phyloP scores from a whole-genome alignment of 163 green algal species.

The Botryococcus braunii region DNA sequence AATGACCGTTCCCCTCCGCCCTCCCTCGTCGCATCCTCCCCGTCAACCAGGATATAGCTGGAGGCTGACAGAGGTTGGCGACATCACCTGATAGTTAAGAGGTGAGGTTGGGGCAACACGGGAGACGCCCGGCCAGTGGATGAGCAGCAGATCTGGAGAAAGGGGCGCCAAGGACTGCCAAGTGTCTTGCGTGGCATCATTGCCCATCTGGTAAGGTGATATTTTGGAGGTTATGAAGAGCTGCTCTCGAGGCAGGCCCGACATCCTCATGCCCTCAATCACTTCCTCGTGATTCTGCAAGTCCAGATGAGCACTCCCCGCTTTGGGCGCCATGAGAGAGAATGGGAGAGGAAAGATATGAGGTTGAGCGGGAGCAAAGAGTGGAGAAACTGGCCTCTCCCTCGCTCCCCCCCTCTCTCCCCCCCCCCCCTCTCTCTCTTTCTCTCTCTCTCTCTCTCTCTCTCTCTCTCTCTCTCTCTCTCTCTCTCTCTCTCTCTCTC shows the following conservation, averaged over 20 bases:
- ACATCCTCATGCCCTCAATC: slow-evolving; percentile 24
- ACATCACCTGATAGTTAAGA: no score
- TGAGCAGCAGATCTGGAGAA: slow-evolving; percentile 46
- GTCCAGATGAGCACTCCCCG: neutral
- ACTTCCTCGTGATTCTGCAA: slow-evolving; percentile 65
- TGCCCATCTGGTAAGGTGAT: slow-evolving; percentile 42
- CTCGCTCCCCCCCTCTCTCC: no score
- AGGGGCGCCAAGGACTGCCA: slow-evolving; percentile 26
- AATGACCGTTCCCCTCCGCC: no score
- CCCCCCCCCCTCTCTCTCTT: no score
- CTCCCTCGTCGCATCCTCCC: no score
- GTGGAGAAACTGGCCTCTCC: slow-evolving; percentile 49
- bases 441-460: no score
- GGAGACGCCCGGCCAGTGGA: slow-evolving; percentile 52
- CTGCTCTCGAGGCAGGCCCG: slow-evolving; percentile 15
- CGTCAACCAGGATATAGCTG: neutral
- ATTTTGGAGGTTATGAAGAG: slow-evolving; percentile 75
- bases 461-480: no score
- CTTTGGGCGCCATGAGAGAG: neutral
- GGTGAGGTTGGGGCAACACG: no score
- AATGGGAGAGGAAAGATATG: neutral
- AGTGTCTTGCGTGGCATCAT: slow-evolving; percentile 25
- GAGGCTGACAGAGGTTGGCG: neutral
- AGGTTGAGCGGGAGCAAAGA: slow-evolving; percentile 39
- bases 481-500: no score